Evolutionary conservation across 345 rosid species (phyloP), one percentile per base, ranked within the genome.

Genomic region (Anacardium occidentale): DNA sequence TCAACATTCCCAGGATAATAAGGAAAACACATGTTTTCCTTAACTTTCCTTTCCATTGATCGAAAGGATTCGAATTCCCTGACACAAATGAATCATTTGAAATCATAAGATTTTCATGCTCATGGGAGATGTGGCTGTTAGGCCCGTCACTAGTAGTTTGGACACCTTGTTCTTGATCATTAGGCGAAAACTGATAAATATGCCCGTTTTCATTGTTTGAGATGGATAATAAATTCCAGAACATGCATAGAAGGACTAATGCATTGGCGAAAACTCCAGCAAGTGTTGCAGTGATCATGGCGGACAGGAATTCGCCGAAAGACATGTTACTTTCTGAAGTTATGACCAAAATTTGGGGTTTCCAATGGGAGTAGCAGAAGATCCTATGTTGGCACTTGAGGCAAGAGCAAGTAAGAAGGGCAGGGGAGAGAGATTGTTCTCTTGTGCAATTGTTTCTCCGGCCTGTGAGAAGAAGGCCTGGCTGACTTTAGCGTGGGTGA

Each of bases 281-380:
- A 0, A 90, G 63, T 96, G 85, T 90, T 0, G 94, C 88, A 0
- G 93, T 91, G 25, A 89, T 74, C 69, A 94, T 62, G 0, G 92
- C 92, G 8, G 67, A 17, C 40, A 91, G 75, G 78, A 94, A 94
- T 18, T 62, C 66, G 63, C 86, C 85, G 24, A 90, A 94, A 0
- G 94, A 66, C 65, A 91, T 87, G 74, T 73, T 76, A 73, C 93
- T 89, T 64, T 85, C 87, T 58, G 91, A 82, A 1, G 96, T 95
- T 14, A 91, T 90, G 13, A 91, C 89, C 69, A 94, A 83, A 71
- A 90, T 91, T 66, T 94, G 97, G 5, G 97, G 56, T 94, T 94
- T 24, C 98, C 97, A 71, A 91, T 94, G 0, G 97, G 91, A 71
- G 97, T 91, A 1, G 91, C 92, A 0, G 98, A 76, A 4, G 97